These are phyloP conservation scores for Bonnemaisonia californica DNA, from an alignment of 31 red algal genomes.

Conservation along the genomic window DNA sequence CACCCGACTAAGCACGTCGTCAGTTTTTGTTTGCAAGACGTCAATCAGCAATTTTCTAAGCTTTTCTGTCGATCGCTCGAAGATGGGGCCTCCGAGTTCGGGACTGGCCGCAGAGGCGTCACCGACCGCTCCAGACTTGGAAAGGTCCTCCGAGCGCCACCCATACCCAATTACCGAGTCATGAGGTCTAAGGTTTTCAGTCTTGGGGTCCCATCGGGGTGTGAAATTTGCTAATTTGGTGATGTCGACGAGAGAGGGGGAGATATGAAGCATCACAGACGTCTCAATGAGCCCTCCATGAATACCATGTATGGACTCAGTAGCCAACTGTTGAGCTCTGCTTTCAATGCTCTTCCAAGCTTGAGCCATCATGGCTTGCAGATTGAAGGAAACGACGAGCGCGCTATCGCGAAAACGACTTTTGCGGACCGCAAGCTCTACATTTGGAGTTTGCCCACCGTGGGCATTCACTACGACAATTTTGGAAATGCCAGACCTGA, in stretches of 20 bases:
- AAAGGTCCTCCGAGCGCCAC: slow-evolving; percentile 57
- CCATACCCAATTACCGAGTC: slow-evolving; percentile 44
- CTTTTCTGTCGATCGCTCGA: neutral
- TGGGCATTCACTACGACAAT: slow-evolving; percentile 52
- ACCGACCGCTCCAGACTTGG: slow-evolving; percentile 33
- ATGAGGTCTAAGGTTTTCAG: slow-evolving; percentile 19
- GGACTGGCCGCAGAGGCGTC: slow-evolving; percentile 30
- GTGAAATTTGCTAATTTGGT: slow-evolving; percentile 21
- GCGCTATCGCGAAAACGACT: slow-evolving; percentile 33
- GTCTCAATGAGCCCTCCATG: slow-evolving; percentile 72
- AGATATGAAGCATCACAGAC: slow-evolving; percentile 49
- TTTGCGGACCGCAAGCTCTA: slow-evolving; percentile 38
- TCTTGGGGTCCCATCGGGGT: neutral
- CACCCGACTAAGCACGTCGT: no score
- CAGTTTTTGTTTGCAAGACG: slow-evolving; percentile 22
- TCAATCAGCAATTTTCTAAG: slow-evolving; percentile 31
- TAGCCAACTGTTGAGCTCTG: neutral
- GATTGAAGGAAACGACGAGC: slow-evolving; percentile 50
- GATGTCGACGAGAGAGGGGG: slow-evolving; percentile 20
- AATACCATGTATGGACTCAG: slow-evolving; percentile 43
- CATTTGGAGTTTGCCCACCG: slow-evolving; percentile 68
- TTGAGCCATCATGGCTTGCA: slow-evolving; percentile 55
- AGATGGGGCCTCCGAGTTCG: slow-evolving; percentile 34
- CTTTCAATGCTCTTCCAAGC: slow-evolving; percentile 28
- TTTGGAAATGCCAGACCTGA: slow-evolving; percentile 26